Base-by-base conservation (phyloP, 805 yeast genomes). In the Sugiyamaella mastotermitis region DNA sequence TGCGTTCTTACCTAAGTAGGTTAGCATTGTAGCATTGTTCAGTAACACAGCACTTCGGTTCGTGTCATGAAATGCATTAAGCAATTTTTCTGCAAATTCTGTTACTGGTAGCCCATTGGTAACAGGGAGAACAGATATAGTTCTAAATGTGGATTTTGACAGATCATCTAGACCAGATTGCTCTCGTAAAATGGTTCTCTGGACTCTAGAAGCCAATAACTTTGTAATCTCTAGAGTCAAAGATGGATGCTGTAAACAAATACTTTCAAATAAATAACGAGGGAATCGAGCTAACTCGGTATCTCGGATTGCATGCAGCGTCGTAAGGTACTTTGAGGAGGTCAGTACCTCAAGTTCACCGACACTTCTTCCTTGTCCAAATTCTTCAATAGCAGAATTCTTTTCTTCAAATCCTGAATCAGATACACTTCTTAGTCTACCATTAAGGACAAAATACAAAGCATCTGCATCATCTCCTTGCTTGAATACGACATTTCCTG, bases 301-400 rank as follows among this genome's bases (percentile, higher is more conserved):
- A 49, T 90, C 97, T 53, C 98, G 69, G 0, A 90, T 83, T 0
- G 97, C 95, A 27, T 85, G 76, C 47, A 83, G 71, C 0, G 88
- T 78, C 33, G 70, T 70, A 3, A 76, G 71, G 55, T 94, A 72
- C 40, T 78, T 71, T 8, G 81, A 72, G 9, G 86, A 86, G 0
- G 94, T 86, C 45, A 90, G 67, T 3, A 90, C 97, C 58, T 90
- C 98, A 6, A 92, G 81, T 60, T 90, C 97, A 3, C 97, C 98
- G 43, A 92, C 73, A 28, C 95, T 83, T 50, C 86, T 94, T 5
- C 97, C 97, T 57, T 87, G 95, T 1, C 97, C 95, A 52, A 77
- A 80, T 55, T 90, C 98, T 2, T 82, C 83, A 11, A 79, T 49
- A 11, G 47, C 46, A 39, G 59, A 39, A 18, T 11, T 31, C 23